phyloP scores from a whole-genome alignment of 352 stramenopile species.

The Globisporangium nagaii region DNA sequence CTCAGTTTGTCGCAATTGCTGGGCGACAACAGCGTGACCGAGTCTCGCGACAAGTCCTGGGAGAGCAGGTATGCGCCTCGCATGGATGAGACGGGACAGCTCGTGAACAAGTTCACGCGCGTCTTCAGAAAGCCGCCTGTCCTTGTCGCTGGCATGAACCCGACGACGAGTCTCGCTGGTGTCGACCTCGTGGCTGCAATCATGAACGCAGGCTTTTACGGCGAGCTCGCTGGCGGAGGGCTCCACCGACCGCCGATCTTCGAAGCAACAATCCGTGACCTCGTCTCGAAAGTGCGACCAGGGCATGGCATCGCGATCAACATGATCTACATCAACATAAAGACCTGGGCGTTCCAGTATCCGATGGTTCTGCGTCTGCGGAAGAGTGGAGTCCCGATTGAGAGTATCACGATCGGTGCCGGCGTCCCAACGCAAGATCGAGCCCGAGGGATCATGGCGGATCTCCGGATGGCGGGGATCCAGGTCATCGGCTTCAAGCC shows the following conservation, averaged over 20 bases:
- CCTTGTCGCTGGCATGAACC: slow-evolving; percentile 82
- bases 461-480: slow-evolving; percentile 62
- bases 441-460: slow-evolving; percentile 70
- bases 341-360: slow-evolving; percentile 89
- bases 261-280: slow-evolving; percentile 49
- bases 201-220: slow-evolving; percentile 77
- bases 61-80: slow-evolving; percentile 41
- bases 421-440: slow-evolving; percentile 79
- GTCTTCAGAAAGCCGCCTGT: slow-evolving; percentile 75
- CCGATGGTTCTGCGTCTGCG: slow-evolving; percentile 82
- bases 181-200: slow-evolving; percentile 79
- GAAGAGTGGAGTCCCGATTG: slow-evolving; percentile 72
- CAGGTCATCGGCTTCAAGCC: slow-evolving; percentile 84
- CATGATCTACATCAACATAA: slow-evolving; percentile 88
- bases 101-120: slow-evolving; percentile 68
- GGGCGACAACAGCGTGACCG: slow-evolving; percentile 10
- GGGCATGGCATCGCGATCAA: slow-evolving; percentile 78
- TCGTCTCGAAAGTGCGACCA: slow-evolving; percentile 68
- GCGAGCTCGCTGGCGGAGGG: slow-evolving; percentile 72
- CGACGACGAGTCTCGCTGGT: slow-evolving; percentile 74
- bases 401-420: slow-evolving; percentile 85
- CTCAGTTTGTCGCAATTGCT: slow-evolving; percentile 41
- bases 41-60: slow-evolving; percentile 28
- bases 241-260: slow-evolving; percentile 71
- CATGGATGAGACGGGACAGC: slow-evolving; percentile 37